Evolutionary conservation across 108 stramenopile genomes (phyloP).

Genomic region (Schizochytrium sp.): DNA sequence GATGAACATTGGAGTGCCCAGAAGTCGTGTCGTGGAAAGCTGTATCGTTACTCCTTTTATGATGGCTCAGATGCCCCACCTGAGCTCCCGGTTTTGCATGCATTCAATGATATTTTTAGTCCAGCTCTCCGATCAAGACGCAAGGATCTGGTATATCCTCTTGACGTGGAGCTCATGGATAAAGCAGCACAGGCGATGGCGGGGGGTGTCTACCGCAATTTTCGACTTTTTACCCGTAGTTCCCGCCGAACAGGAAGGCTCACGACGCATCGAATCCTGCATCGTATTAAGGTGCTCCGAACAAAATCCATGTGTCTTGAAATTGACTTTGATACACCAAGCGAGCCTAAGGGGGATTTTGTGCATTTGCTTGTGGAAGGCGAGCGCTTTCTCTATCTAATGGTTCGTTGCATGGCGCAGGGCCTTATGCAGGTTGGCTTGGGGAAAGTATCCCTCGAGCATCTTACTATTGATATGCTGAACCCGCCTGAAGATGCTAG

Average conservation of each 20-base stretch:
- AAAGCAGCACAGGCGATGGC: slow-evolving; percentile 80
- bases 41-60: not conserved
- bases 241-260: slow-evolving; percentile 82
- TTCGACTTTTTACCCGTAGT: slow-evolving; percentile 65
- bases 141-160: slow-evolving; percentile 85
- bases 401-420: slow-evolving; percentile 94
- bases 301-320: not conserved
- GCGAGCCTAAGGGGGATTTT: slow-evolving; percentile 62
- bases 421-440: slow-evolving; percentile 90
- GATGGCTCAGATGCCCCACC: slow-evolving; percentile 87
- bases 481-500: not conserved
- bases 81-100: slow-evolving; percentile 86
- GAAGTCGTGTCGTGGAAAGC: not conserved
- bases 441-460: slow-evolving; percentile 81
- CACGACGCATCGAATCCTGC: slow-evolving; percentile 75
- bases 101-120: slow-evolving; percentile 75
- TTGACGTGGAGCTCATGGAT: slow-evolving; percentile 84
- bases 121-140: slow-evolving; percentile 86
- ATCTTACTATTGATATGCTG: not conserved
- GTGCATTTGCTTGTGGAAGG: slow-evolving; percentile 87
- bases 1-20: not conserved
- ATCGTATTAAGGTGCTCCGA: slow-evolving; percentile 58
- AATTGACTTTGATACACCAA: not conserved
- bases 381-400: slow-evolving; percentile 97
- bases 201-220: slow-evolving; percentile 94